phyloP scores from a whole-genome alignment of 805 yeast genomes.

The Sungouiozyma ichnusensis region DNA sequence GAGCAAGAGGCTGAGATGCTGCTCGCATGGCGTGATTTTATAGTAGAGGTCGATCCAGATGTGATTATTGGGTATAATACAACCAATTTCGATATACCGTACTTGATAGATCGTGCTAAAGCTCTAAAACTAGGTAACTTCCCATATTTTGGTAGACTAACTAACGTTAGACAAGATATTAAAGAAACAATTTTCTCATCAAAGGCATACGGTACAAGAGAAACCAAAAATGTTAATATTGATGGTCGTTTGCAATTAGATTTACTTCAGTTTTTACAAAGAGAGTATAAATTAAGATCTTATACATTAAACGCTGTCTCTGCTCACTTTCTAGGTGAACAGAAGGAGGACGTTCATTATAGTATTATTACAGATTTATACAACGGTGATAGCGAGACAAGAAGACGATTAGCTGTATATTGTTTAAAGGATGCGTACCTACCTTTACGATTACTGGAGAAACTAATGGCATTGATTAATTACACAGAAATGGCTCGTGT shows the following conservation, averaged over 20 bases:
- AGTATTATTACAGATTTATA: conserved; percentile 92
- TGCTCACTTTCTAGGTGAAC: conserved; percentile 87
- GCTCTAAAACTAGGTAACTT: conserved; percentile 56
- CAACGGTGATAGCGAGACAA: conserved; percentile 82
- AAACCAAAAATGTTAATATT: conserved; percentile 79
- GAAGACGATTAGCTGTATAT: conserved; percentile 92
- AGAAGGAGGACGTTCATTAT: conserved; percentile 96
- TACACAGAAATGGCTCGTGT: conserved; percentile 99
- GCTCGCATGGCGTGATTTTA: conserved; percentile 75
- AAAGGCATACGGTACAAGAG: conserved; percentile 93
- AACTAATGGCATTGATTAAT: conserved; percentile 90
- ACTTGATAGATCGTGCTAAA: conserved; percentile 75
- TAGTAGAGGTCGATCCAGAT: conserved; percentile 82
- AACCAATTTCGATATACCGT: conserved; percentile 91
- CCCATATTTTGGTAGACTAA: conserved; percentile 80
- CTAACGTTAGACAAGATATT: conserved; percentile 58
- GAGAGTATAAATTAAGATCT: conserved; percentile 90
- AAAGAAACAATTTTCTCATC: conserved; percentile 81
- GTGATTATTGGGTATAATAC: conserved; percentile 94
- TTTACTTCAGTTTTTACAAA: conserved; percentile 80
- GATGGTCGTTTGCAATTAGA: conserved; percentile 96
- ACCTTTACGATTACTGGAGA: conserved; percentile 80
- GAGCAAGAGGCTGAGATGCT: conserved; percentile 75
- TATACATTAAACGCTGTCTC: conserved; percentile 93
- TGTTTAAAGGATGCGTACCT: conserved; percentile 93